Conservation (phyloP, 139 green algal genomes). For the Closterium sp. region DNA sequence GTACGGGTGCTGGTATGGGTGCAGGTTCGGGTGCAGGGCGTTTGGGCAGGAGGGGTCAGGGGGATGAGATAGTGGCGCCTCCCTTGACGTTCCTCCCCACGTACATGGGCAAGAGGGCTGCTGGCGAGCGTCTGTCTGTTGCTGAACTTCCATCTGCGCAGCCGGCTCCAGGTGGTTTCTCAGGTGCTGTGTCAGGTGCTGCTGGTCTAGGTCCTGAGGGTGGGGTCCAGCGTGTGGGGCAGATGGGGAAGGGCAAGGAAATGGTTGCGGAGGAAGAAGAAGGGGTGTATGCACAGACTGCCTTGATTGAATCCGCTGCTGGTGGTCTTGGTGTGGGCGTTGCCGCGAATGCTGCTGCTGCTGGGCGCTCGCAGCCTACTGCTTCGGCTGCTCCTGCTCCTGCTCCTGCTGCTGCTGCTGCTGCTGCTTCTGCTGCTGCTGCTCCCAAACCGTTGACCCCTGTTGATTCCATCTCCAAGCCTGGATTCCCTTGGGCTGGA, state of each 20-base stretch:
- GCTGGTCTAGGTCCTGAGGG: neutral
- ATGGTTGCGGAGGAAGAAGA: neutral
- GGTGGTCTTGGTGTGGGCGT: neutral
- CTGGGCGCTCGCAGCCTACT: no score
- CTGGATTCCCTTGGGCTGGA: neutral
- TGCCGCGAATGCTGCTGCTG: neutral
- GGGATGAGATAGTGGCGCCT: neutral
- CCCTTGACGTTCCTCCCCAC: neutral
- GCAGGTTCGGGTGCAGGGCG: neutral
- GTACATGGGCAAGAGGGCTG: neutral
- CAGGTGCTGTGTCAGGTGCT: neutral
- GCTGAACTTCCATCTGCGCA: neutral
- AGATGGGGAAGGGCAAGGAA: neutral
- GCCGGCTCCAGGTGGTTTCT: neutral
- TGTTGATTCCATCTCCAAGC: no score
- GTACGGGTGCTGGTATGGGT: neutral
- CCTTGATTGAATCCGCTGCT: no score
- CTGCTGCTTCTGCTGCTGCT: no score
- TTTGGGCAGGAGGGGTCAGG: neutral
- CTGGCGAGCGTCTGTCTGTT: no score
- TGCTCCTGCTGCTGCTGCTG: neutral
- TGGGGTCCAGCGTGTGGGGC: neutral
- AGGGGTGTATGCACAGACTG: neutral
- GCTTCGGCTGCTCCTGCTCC: neutral
- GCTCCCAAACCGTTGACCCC: no score